Percentiles rank a stretch among this genome's conserved stretches.
Conservation (phyloP, 1,284 basidiomycete species). For the Fomitiporia mediterranea region DNA sequence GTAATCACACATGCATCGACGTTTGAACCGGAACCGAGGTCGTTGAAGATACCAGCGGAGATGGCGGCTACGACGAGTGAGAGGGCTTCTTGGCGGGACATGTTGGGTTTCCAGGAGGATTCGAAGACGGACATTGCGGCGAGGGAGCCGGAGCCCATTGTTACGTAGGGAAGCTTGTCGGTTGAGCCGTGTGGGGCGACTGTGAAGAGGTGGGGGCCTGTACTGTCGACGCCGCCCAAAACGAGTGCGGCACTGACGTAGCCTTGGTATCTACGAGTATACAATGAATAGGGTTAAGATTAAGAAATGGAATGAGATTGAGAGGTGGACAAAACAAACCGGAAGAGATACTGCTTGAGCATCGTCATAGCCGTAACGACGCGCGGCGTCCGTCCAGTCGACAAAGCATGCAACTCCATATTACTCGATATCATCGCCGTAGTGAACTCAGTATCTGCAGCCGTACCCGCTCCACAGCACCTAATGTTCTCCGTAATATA, state of each 20-base stretch:
- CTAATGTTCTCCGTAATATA: conserved; percentile 92
- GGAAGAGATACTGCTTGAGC: conserved; percentile 86
- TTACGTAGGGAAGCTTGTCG: conserved; percentile 98
- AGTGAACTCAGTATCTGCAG: conserved; percentile 96
- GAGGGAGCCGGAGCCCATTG: conserved; percentile 95
- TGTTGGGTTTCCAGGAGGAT: conserved; percentile 76
- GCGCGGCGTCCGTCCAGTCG: conserved; percentile 81
- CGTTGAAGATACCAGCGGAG: conserved; percentile 97
- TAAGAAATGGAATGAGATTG: background rate
- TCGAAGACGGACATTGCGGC: conserved; percentile 99
- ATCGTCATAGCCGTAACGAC: conserved; percentile 99
- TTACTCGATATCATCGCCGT: conserved; percentile 92
- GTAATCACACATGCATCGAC: conserved; percentile 97
- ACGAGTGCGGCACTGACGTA: conserved; percentile 95
- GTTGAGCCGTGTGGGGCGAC: conserved; percentile 97
- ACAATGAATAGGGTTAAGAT: background rate
- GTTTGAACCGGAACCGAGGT: conserved; percentile 96
- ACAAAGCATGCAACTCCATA: conserved; percentile 84
- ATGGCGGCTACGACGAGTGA: conserved; percentile 84
- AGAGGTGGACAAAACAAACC: conserved; percentile 37
- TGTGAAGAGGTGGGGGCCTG: conserved; percentile 94
- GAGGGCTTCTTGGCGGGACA: conserved; percentile 82
- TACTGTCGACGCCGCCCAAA: conserved; percentile 92
- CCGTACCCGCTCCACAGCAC: conserved; percentile 98
- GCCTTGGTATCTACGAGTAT: conserved; percentile 74